Evolutionary conservation across 441 rosid species (phyloP).

Genomic region (Sinapis alba): DNA sequence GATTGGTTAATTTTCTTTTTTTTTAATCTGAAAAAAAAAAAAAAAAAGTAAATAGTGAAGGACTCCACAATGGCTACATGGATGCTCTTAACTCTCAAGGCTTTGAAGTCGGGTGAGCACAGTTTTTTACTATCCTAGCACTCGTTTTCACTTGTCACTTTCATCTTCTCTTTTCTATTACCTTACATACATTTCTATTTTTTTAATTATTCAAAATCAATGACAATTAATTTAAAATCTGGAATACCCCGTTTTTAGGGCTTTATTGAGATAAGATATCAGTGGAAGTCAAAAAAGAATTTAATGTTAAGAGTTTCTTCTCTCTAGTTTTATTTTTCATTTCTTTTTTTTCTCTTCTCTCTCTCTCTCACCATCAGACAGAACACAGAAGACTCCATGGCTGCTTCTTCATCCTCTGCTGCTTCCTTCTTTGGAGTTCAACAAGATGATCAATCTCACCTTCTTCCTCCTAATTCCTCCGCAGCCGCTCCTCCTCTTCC

Average conservation of each 20-base stretch:
- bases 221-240: conserved; percentile 34
- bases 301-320: conserved; percentile 48
- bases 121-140: conserved; percentile 23
- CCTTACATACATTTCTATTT: conserved; percentile 32
- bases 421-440: conserved; percentile 70
- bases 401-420: conserved; percentile 70
- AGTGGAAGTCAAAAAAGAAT: conserved; percentile 45
- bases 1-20: too few species aligned
- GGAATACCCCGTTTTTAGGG: conserved; percentile 42
- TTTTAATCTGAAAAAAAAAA: too few species aligned
- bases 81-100: too few species aligned
- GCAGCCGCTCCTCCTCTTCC: conserved; percentile 54
- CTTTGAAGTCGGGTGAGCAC: too few species aligned
- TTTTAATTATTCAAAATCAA: conserved; percentile 18
- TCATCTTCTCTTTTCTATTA: conserved; percentile 24
- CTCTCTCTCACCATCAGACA: conserved; percentile 44
- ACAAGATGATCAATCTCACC: conserved; percentile 64
- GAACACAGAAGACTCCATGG: conserved; percentile 52
- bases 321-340: conserved; percentile 36
- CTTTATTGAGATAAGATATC: conserved; percentile 47
- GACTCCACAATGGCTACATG: too few species aligned
- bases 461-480: conserved; percentile 61
- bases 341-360: conserved; percentile 9
- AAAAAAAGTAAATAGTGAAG: too few species aligned
- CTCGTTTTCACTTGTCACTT: conserved; percentile 37